Evolutionary conservation across 495 filamentous ascomycete species (phyloP), one percentile per base, ranked within the genome.

Genomic region (Beverwykella pulmonaria): DNA sequence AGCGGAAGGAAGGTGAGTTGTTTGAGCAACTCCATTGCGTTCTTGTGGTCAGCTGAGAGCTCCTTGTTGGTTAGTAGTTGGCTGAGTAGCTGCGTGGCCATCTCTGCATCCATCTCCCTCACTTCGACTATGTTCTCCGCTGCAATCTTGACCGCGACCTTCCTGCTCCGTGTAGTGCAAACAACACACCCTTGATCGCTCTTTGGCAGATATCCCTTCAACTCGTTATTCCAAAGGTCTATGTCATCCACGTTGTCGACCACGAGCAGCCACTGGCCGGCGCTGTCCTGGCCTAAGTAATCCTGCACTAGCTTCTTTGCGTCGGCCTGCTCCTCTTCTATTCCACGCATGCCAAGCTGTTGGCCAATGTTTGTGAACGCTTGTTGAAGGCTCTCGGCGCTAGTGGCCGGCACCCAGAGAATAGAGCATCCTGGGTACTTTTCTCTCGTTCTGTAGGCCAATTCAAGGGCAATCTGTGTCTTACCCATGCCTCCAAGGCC

Each of bases 401-500:
- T 80, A 0, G 76, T 61, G 0, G 77, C 79, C 0, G 77, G 73
- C 15, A 86, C 65, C 84, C 83, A 87, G 53, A 85, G 78, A 25
- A 85, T 63, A 0, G 82, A 80, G 52, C 74, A 82, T 0, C 79
- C 74, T 0, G 75, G 67, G 6, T 76, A 53, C 19, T 68, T 49
- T 10, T 79, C 76, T 64, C 70, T 76, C 6, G 72, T 56, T 61
- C 76, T 74, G 62, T 81, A 81, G 0, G 77, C 77, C 39, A 83
- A 56, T 57, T 82, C 78, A 9, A 87, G 58, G 1, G 76, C 79
- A n/a, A 86, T 68, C 59, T 83, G 82, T 0, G 83, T 82, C 60
- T 85, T 86, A 0, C 81, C 82, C 4, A 82, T 71, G 0, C 81
- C 82, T 0, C 80, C 82, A 5, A 83, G 73, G 0, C 83, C 83